Base-by-base conservation (phyloP, 2,329 filamentous ascomycete species). In the Colletotrichum spaethianum region DNA sequence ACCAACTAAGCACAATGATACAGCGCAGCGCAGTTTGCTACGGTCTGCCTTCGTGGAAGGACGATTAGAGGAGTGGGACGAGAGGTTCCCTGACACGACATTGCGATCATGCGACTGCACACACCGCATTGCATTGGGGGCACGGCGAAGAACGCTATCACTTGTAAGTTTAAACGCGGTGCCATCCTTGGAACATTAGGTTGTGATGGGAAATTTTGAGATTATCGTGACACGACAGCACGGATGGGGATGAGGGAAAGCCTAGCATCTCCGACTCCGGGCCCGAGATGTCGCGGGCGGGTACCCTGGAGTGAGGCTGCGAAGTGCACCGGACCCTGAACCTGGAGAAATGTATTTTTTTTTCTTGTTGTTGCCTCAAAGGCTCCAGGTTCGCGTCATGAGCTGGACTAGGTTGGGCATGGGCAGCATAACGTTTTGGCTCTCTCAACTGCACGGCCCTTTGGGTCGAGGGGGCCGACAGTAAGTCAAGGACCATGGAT, bases 161-260 rank as follows among this genome's bases (percentile, higher is more conserved):
- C 52, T 33, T 23, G 59, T 31, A 50, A 38, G 20, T 50, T 26
- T 26, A 38, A 44, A 23, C 44, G 44, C 33, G 53, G 12, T 11
- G n/a, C n/a, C 59, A 42, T 44, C 16, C 40, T 4, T 20, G 28
- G 4, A 33, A 28, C 18, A 2, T 4, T 18, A 26, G 16, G 11
- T 28, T 33, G 26, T 18, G 23, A n/a, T 48, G 11, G 16, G n/a
- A 38, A 26, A 23, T 33, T 46, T 40, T 33, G 50, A 18, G 56
- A 56, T 40, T 44, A 23, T 57, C 26, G 46, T 61, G 68, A 63
- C 68, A 63, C 68, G 40, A 23, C 57, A 59, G 64, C 64, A 71
- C 64, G 57, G 68, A 71, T 59, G 64, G 64, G 63, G 56, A 44
- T 14, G 23, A 6, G n/a, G 36, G 59, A 57, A 48, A 46, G 52